Evolutionary conservation across 495 filamentous ascomycete species (phyloP).

Genomic region (Neurospora sp.): DNA sequence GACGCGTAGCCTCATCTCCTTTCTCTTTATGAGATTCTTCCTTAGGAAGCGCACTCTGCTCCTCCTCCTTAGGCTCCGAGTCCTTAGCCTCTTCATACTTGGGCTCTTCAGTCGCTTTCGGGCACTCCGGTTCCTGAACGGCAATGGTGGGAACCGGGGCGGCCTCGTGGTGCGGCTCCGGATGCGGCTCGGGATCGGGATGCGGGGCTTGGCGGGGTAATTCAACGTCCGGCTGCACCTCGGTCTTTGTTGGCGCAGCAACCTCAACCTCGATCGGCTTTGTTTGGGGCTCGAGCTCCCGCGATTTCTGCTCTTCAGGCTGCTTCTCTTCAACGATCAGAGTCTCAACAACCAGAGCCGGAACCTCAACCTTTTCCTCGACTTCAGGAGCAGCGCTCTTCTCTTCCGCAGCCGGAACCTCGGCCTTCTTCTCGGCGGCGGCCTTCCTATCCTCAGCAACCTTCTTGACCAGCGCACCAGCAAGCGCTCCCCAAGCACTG

Average conservation of each 20-base stretch:
- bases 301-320: slow-evolving; percentile 14
- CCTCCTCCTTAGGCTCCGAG: slow-evolving; percentile 25
- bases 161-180: background rate
- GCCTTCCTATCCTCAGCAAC: background rate
- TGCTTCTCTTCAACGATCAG: slow-evolving; percentile 9
- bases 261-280: slow-evolving; percentile 7
- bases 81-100: background rate
- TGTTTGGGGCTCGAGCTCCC: slow-evolving; percentile 1
- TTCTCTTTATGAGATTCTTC: background rate
- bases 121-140: background rate
- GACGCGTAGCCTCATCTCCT: background rate
- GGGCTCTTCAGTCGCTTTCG: background rate
- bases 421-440: background rate
- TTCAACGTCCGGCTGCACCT: background rate
- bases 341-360: slow-evolving; percentile 5
- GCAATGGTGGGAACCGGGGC: background rate
- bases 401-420: background rate
- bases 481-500: background rate
- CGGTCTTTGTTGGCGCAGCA: background rate
- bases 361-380: background rate
- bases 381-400: background rate
- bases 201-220: background rate
- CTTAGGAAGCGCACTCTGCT: slow-evolving; percentile 4
- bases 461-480: background rate
- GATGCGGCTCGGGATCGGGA: background rate